Percentiles rank a stretch among this genome's conserved stretches.
Evolutionary conservation across 805 yeast genomes (phyloP).

Genomic region (Clavispora asparagi): DNA sequence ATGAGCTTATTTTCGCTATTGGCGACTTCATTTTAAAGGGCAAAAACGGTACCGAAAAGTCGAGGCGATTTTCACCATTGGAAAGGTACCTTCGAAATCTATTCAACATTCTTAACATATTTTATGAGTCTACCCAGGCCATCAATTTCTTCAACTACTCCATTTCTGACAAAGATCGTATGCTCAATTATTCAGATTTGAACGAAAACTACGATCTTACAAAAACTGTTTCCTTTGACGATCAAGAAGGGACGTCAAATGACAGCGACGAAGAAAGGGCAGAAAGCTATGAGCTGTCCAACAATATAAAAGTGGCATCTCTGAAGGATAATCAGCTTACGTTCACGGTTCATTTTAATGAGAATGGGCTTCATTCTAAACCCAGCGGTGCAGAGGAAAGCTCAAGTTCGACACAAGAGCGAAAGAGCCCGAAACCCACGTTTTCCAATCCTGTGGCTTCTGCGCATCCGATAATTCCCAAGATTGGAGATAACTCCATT

Average conservation of each 20-base stretch:
- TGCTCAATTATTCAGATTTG: slow-evolving; percentile 42
- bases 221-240: slow-evolving; percentile 1
- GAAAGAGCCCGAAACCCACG: background rate
- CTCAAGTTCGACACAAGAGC: background rate
- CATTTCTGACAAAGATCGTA: slow-evolving; percentile 30
- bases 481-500: slow-evolving; percentile 18
- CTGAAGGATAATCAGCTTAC: slow-evolving; percentile 15
- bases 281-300: slow-evolving; percentile 11
- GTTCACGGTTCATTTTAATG: slow-evolving; percentile 25
- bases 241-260: background rate
- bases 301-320: slow-evolving; percentile 6
- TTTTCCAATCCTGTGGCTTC: slow-evolving; percentile 3
- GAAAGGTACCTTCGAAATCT: slow-evolving; percentile 22
- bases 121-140: slow-evolving; percentile 45
- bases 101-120: slow-evolving; percentile 29
- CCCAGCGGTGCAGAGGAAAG: background rate
- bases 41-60: background rate
- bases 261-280: slow-evolving; percentile 13
- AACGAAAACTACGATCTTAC: slow-evolving; percentile 32
- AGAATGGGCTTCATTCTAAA: background rate
- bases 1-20: slow-evolving; percentile 35
- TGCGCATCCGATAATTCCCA: background rate
- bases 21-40: slow-evolving; percentile 20
- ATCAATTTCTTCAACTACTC: slow-evolving; percentile 44
- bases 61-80: slow-evolving; percentile 3